These are phyloP conservation scores for Fusarium virguliforme DNA, from an alignment of 2,329 filamentous ascomycete genomes.

Conservation along the genomic window DNA sequence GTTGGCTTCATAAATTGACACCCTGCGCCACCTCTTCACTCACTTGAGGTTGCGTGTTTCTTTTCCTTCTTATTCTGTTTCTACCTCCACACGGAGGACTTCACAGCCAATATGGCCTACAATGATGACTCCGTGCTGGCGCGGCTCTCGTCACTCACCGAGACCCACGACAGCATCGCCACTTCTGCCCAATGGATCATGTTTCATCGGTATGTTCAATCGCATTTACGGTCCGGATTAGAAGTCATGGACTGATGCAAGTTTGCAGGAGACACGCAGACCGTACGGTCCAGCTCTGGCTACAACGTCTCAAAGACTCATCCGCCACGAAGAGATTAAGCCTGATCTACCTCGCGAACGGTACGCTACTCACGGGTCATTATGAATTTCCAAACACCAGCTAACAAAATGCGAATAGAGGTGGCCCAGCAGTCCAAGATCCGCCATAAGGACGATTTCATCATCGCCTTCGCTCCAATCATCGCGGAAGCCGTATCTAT, in stretches of 20 bases:
- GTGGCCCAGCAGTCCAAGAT: slow-evolving; percentile 97
- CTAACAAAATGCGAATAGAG: slow-evolving; percentile 69
- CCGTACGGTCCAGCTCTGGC: slow-evolving; percentile 91
- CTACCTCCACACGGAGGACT: slow-evolving; percentile 7
- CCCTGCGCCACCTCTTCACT: slow-evolving; percentile 28
- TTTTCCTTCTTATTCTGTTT: slow-evolving; percentile 3
- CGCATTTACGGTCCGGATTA: background rate
- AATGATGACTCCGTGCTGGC: slow-evolving; percentile 95
- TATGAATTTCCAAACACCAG: background rate
- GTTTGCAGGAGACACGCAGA: slow-evolving; percentile 86
- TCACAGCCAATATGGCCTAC: slow-evolving; percentile 80
- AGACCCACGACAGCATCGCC: slow-evolving; percentile 97
- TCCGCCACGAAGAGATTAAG: slow-evolving; percentile 89
- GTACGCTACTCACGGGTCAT: slow-evolving; percentile 65
- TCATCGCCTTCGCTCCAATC: slow-evolving; percentile 90
- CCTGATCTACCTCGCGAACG: slow-evolving; percentile 94
- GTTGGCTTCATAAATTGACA: slow-evolving; percentile 45
- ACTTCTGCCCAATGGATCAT: slow-evolving; percentile 99
- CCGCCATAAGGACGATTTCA: slow-evolving; percentile 91
- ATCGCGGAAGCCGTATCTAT: slow-evolving; percentile 90
- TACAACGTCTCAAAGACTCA: slow-evolving; percentile 90
- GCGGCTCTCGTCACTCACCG: slow-evolving; percentile 95
- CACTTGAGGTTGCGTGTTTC: slow-evolving; percentile 14
- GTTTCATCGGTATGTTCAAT: slow-evolving; percentile 85
- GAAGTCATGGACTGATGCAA: slow-evolving; percentile 17